Conservation (phyloP, 331 rosid genomes). For the Quercus lobata region DNA sequence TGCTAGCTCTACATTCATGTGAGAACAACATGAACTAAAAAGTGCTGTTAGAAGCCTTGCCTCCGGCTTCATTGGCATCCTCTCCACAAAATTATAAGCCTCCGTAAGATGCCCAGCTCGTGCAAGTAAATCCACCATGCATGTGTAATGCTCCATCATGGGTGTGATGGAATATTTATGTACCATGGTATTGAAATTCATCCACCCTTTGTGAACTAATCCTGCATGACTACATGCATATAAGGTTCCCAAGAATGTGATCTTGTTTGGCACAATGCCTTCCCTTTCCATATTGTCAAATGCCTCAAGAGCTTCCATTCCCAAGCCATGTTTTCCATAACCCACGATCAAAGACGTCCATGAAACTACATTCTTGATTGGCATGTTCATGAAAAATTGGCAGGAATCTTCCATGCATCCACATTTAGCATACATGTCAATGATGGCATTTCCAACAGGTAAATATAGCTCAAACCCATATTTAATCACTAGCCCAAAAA, state of each 20-base stretch:
- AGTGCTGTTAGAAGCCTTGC: slow-evolving; percentile 24
- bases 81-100: slow-evolving; percentile 5
- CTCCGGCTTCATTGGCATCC: slow-evolving; percentile 29
- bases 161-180: too few species aligned
- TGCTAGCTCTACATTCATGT: slow-evolving; percentile 20
- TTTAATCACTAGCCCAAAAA: slow-evolving; percentile 17
- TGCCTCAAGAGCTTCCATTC: slow-evolving; percentile 19
- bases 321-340: slow-evolving; percentile 11
- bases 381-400: too few species aligned
- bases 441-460: slow-evolving; percentile 20
- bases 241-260: slow-evolving; percentile 21
- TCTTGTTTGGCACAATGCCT: slow-evolving; percentile 23
- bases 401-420: too few species aligned
- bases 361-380: not conserved
- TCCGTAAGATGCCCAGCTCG: too few species aligned
- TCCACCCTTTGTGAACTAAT: slow-evolving; percentile 27
- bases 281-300: slow-evolving; percentile 22
- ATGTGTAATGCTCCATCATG: too few species aligned
- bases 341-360: not conserved
- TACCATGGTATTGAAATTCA: slow-evolving; percentile 7
- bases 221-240: slow-evolving; percentile 41
- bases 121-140: too few species aligned
- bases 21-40: slow-evolving; percentile 21
- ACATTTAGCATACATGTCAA: not conserved
- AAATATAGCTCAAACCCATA: slow-evolving; percentile 19